Base-by-base conservation (phyloP, 2,329 filamentous ascomycete genomes). In the Epicoccum sorghinum region DNA sequence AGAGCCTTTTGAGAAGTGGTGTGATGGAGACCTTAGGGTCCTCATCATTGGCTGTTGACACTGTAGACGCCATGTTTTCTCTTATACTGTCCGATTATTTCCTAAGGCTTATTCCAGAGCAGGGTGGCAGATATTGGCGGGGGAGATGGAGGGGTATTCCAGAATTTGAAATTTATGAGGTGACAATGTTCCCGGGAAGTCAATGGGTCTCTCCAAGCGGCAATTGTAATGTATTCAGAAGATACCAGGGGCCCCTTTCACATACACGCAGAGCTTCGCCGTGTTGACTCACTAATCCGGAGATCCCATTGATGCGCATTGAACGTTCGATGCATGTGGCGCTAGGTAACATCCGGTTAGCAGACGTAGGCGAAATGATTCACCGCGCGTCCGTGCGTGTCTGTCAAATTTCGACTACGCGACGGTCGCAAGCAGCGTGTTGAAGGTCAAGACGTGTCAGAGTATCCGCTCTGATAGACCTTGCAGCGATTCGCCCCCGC, bases 1-100 rank as follows among this genome's bases (percentile, higher is more conserved):
- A 91, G 38, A 93, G 81, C 55, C 89, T 85, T 69, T 86, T 86
- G 54, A 93, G 83, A 29, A 93, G 80, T 35, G 87, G 86, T 61
- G 89, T 89, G 75, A 93, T 89, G 65, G 78, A 80, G 55, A 78
- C 73, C 54, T 75, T 75, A 42, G 54, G 35, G 24, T 72, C 64
- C 39, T 66, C 64, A 23, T 63, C 62, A 24, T 39, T 52, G 14
- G 59, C 45, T 42, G 69, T 59, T 14, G 69, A 67, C 65, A 74
- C 70, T 55, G 48, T 61, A n/a, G 50, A 52, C 3, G 49, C 47
- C 48, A 46, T 62, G 25, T 47, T 36, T 45, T n/a, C 32, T 33
- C 13, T 37, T 39, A 14, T 41, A 39, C 30, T 43, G 18, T 18
- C 18, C 18, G 18, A 18, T 18, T 18, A 18, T 18, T 18, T 18